Conservation (phyloP, 495 filamentous ascomycete genomes). For the Bryoglossum gracile region DNA sequence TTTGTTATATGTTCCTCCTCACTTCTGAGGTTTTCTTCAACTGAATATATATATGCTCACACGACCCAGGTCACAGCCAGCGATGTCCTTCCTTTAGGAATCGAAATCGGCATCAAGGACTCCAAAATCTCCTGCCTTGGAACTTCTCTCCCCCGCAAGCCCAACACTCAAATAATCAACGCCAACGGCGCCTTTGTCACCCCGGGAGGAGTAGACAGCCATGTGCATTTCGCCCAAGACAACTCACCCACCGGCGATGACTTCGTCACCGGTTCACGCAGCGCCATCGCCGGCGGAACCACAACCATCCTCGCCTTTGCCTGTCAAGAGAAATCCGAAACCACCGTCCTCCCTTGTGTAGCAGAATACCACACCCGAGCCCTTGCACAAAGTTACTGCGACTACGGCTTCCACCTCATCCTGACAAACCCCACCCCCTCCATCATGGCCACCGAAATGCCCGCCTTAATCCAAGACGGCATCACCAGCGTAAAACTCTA, state of each 20-base stretch:
- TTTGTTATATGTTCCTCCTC: no score
- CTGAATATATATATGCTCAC: slow-evolving; percentile 6
- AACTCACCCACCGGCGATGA: slow-evolving; percentile 29
- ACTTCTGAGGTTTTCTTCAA: no score
- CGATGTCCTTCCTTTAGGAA: slow-evolving; percentile 16
- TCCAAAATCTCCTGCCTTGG: slow-evolving; percentile 23
- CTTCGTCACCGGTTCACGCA: slow-evolving; percentile 38
- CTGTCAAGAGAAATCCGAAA: slow-evolving; percentile 37
- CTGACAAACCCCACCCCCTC: slow-evolving; percentile 37
- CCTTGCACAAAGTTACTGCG: slow-evolving; percentile 37
- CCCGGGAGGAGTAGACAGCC: slow-evolving; percentile 39
- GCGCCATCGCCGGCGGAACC: slow-evolving; percentile 48
- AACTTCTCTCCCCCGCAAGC: slow-evolving; percentile 7
- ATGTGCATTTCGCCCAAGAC: slow-evolving; percentile 38
- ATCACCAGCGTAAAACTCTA: slow-evolving; percentile 50
- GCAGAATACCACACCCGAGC: slow-evolving; percentile 38
- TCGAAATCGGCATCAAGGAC: slow-evolving; percentile 22
- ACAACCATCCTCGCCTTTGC: slow-evolving; percentile 52
- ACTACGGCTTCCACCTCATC: slow-evolving; percentile 50
- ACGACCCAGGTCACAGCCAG: slow-evolving; percentile 21
- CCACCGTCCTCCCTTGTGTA: slow-evolving; percentile 37
- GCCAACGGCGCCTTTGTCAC: slow-evolving; percentile 31
- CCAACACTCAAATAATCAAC: slow-evolving; percentile 19
- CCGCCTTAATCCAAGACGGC: slow-evolving; percentile 34
- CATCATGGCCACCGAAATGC: slow-evolving; percentile 35